Evolutionary conservation across 352 stramenopile species (phyloP), one percentile per base, ranked within the genome.

Genomic region (Nothophytophthora sp.): DNA sequence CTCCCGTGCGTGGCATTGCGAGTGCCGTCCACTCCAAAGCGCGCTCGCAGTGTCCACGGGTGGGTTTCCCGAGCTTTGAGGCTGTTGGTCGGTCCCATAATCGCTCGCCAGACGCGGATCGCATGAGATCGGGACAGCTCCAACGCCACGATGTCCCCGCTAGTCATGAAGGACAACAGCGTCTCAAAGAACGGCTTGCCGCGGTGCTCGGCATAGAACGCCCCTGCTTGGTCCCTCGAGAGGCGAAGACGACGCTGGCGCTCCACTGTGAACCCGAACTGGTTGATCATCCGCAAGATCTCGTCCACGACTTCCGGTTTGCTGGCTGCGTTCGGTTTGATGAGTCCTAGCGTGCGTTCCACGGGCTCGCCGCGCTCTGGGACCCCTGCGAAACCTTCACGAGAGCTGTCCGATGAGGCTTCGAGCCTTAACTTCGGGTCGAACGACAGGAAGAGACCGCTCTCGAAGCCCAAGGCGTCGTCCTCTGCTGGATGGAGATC

Each of bases 11-110:
- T 92, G 8, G 88, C 82, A 51, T 96, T 96, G 18, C 61, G 46
- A 1, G 76, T 92, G 13, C 84, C 77, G 23, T 93, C 79, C n/a
- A 85, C 38, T 10, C 88, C 88, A 48, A 90, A 96, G n/a, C 73
- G 66, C 13, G 75, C 88, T 4, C 85, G 73, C 23, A 96, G 50
- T 8, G 70, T 81, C 70, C 64, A 78, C 11, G 80, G 72, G 23
- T 78, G 54, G 1, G 57, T 76, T 27, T 73, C 51, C 0, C 72
- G 55, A 4, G 86, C 86, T 29, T 46, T 59, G 9, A 63, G 42
- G 12, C 78, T 71, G 55, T 96, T 89, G 12, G 87, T 95, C 11
- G 87, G 83, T 0, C 88, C 88, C 73, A 92, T 86, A 25, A 95
- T 57, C 0, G 45, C 70, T 7, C 83, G 69, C 83, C 89, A 96